phyloP scores from a whole-genome alignment of 495 filamentous ascomycete species.

The Lophiotrema nucula region DNA sequence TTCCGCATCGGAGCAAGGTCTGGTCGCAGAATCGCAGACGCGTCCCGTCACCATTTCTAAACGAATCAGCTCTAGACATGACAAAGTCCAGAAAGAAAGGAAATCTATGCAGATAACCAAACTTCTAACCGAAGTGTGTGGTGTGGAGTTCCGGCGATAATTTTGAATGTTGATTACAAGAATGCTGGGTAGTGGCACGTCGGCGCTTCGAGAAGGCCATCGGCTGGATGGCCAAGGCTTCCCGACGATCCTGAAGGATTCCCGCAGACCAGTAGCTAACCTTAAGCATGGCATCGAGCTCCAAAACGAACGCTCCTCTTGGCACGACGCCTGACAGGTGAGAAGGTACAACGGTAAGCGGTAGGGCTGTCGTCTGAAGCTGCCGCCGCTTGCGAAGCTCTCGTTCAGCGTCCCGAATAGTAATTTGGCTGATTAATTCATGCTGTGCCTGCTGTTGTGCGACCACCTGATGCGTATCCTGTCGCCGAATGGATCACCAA shows the following conservation, averaged over 20 bases:
- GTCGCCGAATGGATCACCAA: neutral
- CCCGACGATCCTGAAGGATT: conserved; percentile 17
- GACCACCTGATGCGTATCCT: neutral
- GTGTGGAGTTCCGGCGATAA: neutral
- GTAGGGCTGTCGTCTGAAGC: conserved; percentile 22
- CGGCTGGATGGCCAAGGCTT: neutral
- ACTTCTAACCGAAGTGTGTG: conserved; percentile 1
- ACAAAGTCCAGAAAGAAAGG: neutral
- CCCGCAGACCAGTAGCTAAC: conserved; percentile 22
- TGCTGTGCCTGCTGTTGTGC: conserved; percentile 1
- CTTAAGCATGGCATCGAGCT: conserved; percentile 9
- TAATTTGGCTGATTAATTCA: no score
- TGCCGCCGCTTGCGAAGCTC: neutral
- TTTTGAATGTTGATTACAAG: conserved; percentile 8
- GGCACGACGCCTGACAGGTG: conserved; percentile 15
- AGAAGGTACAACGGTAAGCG: conserved; percentile 8
- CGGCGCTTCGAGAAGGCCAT: conserved; percentile 24
- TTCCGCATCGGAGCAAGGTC: neutral
- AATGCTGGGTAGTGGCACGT: conserved; percentile 9
- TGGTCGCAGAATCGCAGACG: neutral
- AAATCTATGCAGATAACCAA: neutral
- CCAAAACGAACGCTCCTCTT: conserved; percentile 10
- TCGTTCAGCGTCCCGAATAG: neutral
- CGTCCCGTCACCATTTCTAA: neutral
- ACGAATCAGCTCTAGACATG: neutral